A percentile compares a stretch with the other conserved stretches of the same genome.
phyloP scores from a whole-genome alignment of 2,329 filamentous ascomycete genomes.

The Penicillium sp. region DNA sequence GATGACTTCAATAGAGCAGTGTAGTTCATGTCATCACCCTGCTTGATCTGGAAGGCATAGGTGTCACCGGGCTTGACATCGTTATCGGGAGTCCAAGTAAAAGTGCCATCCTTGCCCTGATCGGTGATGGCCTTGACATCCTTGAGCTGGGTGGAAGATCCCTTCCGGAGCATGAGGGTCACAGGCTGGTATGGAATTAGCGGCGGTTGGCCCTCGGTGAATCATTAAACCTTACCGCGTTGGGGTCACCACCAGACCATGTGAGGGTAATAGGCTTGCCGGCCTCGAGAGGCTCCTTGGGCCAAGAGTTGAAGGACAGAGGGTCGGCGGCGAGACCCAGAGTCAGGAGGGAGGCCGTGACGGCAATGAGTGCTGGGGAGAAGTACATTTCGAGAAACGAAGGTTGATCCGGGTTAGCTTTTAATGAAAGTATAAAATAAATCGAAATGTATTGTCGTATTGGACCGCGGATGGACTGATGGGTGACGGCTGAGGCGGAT shows the following conservation, averaged over 20 bases:
- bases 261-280: constrained; percentile 53
- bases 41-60: constrained; percentile 63
- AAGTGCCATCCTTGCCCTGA: constrained; percentile 48
- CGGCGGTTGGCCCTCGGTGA: background rate
- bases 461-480: background rate
- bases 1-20: constrained; percentile 53
- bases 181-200: constrained; percentile 43
- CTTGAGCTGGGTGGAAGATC: constrained; percentile 51
- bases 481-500: constrained; percentile 9
- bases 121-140: constrained; percentile 53
- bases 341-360: constrained; percentile 44
- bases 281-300: constrained; percentile 46
- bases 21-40: constrained; percentile 58
- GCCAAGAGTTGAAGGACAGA: constrained; percentile 56
- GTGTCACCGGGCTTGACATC: constrained; percentile 48
- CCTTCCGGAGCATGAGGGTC: constrained; percentile 60
- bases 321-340: constrained; percentile 50
- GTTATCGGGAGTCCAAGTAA: constrained; percentile 53
- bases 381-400: constrained; percentile 51
- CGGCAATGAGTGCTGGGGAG: constrained; percentile 50
- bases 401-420: background rate
- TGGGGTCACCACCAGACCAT: constrained; percentile 48
- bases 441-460: background rate
- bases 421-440: constrained; percentile 17
- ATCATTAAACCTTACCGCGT: constrained; percentile 26